A percentile compares a stretch with the other conserved stretches of the same genome.
phyloP scores from a whole-genome alignment of 75 land plant species.

The Pinus albicaulis region DNA sequence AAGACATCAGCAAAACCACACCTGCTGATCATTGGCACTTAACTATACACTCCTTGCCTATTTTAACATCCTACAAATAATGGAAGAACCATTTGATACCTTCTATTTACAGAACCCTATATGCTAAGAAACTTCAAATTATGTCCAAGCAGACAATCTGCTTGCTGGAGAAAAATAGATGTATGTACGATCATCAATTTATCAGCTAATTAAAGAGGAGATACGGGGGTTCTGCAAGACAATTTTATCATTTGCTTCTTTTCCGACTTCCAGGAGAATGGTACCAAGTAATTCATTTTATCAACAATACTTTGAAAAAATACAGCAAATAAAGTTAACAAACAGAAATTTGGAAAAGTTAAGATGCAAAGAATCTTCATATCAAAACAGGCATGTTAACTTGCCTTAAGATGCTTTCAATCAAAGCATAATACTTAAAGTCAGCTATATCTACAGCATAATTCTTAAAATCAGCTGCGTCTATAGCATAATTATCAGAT shows the following conservation, averaged over 20 bases:
- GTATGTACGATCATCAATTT: background rate
- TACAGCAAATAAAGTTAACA: background rate
- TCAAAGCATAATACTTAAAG: no score
- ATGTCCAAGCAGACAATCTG: background rate
- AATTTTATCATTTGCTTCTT: background rate
- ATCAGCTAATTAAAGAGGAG: background rate
- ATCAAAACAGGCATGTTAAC: background rate
- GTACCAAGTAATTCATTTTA: background rate
- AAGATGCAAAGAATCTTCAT: background rate
- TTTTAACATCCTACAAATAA: background rate
- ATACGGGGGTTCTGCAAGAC: background rate
- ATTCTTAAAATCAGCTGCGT: no score
- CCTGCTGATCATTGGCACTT: background rate
- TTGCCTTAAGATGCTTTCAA: no score
- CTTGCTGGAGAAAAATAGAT: background rate
- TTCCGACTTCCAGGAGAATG: background rate
- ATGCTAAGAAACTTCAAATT: conserved; percentile 2
- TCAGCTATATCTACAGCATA: no score
- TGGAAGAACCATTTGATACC: background rate
- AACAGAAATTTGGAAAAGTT: background rate
- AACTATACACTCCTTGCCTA: background rate
- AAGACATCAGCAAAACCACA: background rate
- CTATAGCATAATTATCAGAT: no score
- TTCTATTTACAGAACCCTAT: background rate
- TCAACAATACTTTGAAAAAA: background rate